Conservation (phyloP, 1,284 basidiomycete species). For the Cutaneotrichosporon mucoides region DNA sequence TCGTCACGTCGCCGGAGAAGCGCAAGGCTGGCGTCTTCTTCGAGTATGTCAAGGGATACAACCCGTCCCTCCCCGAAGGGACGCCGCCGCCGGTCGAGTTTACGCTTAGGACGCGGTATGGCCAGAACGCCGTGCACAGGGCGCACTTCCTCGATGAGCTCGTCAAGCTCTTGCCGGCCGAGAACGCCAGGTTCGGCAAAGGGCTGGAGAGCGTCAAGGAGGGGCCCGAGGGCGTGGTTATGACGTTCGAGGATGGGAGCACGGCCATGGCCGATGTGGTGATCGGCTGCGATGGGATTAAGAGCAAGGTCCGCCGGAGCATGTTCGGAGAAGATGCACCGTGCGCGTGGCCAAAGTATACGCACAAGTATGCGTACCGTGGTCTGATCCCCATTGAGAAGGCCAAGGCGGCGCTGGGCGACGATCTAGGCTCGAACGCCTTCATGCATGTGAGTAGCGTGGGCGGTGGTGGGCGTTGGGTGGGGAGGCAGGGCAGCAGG, state of each 20-base stretch:
- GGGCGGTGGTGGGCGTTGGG: too few species aligned
- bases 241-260: slow-evolving; percentile 20
- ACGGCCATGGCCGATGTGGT: slow-evolving; percentile 10
- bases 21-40: slow-evolving; percentile 5
- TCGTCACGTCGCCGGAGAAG: slow-evolving; percentile 14
- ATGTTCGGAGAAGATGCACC: slow-evolving; percentile 16
- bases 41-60: slow-evolving; percentile 17
- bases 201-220: not conserved
- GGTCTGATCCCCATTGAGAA: slow-evolving; percentile 18
- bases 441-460: slow-evolving; percentile 16
- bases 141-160: slow-evolving; percentile 24
- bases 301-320: slow-evolving; percentile 5
- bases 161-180: slow-evolving; percentile 14
- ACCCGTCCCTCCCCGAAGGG: not conserved
- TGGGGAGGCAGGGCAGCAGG: too few species aligned
- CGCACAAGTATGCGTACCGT: slow-evolving; percentile 24
- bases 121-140: slow-evolving; percentile 22
- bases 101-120: slow-evolving; percentile 6
- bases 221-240: not conserved
- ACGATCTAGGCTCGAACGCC: slow-evolving; percentile 17
- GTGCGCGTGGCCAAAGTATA: slow-evolving; percentile 12
- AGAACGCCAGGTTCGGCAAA: slow-evolving; percentile 15
- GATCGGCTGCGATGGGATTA: slow-evolving; percentile 23
- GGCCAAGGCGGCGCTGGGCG: slow-evolving; percentile 14
- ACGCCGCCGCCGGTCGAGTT: slow-evolving; percentile 9